phyloP scores from a whole-genome alignment of 768 basidiomycete genomes.

The Amanita fuliginea region DNA sequence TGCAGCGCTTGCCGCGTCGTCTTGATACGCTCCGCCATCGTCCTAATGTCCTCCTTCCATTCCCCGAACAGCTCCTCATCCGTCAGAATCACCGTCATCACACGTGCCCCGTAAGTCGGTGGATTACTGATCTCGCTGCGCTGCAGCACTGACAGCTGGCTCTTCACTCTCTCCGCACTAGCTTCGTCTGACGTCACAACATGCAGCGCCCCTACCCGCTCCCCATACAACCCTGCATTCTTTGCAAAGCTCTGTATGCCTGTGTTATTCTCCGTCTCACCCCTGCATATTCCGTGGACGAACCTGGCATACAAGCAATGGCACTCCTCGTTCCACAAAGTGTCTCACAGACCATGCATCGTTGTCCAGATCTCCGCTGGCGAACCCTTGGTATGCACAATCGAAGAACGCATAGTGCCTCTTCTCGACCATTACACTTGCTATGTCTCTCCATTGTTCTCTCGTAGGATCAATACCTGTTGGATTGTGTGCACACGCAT shows the following conservation, averaged over 20 bases:
- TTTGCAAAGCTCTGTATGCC: conserved; percentile 81
- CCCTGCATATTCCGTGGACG: conserved; percentile 10
- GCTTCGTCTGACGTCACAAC: conserved; percentile 57
- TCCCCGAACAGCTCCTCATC: conserved; percentile 63
- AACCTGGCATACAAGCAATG: conserved; percentile 84
- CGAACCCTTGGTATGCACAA: conserved; percentile 96
- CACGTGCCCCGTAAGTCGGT: conserved; percentile 79
- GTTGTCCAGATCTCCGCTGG: conserved; percentile 81
- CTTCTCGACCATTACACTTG: conserved; percentile 57
- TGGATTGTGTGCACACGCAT: conserved; percentile 95
- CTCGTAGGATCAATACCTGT: conserved; percentile 90
- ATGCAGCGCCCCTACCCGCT: conserved; percentile 92
- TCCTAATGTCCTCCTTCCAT: conserved; percentile 85
- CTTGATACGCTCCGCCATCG: conserved; percentile 92
- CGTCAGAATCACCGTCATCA: conserved; percentile 80
- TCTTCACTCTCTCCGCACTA: conserved; percentile 62
- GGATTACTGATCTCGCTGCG: conserved; percentile 95
- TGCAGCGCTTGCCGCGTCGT: conserved; percentile 78
- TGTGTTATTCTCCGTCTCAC: neutral
- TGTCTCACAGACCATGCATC: conserved; percentile 89
- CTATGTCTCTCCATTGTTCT: conserved; percentile 78
- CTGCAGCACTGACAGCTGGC: conserved; percentile 85
- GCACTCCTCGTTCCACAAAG: conserved; percentile 68
- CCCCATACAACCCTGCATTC: conserved; percentile 92
- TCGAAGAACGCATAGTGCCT: conserved; percentile 90